Conservation (phyloP, 1,284 basidiomycete genomes). For the Heliocybe sulcata region DNA sequence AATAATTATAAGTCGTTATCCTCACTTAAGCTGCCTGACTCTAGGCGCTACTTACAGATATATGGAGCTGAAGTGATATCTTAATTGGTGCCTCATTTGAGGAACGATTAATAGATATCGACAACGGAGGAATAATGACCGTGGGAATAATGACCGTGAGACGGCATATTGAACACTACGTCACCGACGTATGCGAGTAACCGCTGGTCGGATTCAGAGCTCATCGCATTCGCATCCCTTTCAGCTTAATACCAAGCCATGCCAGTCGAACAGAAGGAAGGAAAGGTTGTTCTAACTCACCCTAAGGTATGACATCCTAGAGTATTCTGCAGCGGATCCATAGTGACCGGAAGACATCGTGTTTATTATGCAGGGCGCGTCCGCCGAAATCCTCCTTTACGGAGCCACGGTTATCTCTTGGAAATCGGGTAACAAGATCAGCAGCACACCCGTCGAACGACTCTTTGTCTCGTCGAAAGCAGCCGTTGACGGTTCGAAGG, state of each 20-base stretch:
- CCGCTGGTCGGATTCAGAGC: neutral
- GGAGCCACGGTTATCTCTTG: constrained; percentile 81
- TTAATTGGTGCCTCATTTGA: too few relatives aligned
- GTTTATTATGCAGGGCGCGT: constrained; percentile 56
- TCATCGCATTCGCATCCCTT: neutral
- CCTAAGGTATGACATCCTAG: constrained; percentile 32
- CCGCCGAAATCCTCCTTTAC: constrained; percentile 65
- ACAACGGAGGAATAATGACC: too few relatives aligned
- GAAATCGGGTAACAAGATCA: constrained; percentile 42
- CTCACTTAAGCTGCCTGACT: neutral
- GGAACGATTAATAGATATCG: too few relatives aligned
- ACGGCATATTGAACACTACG: too few relatives aligned
- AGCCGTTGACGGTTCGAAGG: constrained; percentile 63
- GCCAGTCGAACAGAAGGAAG: constrained; percentile 38
- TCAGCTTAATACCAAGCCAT: constrained; percentile 21
- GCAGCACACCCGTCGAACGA: constrained; percentile 45
- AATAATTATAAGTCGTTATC: neutral
- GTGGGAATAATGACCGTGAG: too few relatives aligned
- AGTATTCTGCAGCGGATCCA: neutral
- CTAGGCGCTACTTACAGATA: too few relatives aligned
- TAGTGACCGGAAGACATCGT: neutral
- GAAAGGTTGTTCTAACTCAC: constrained; percentile 40
- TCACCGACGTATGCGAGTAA: neutral
- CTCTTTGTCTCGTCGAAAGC: constrained; percentile 77
- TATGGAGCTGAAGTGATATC: too few relatives aligned